phyloP scores from a whole-genome alignment of 2,329 filamentous ascomycete species.

The Epichloe typhina region DNA sequence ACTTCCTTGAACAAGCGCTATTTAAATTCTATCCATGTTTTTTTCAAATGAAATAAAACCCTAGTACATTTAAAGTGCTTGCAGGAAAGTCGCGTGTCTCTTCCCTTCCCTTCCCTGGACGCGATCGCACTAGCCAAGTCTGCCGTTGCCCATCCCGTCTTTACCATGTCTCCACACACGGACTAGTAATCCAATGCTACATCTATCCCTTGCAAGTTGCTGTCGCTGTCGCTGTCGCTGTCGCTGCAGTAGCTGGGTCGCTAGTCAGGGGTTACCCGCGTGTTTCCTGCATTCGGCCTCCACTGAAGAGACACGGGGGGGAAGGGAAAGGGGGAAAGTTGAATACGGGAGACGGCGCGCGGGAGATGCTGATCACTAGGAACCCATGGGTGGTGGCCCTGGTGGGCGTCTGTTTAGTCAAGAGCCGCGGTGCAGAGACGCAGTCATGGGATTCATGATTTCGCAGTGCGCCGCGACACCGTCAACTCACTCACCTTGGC shows the following conservation, averaged over 20 bases:
- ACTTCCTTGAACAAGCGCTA: too few species aligned
- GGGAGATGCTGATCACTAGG: too few species aligned
- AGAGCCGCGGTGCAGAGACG: neutral
- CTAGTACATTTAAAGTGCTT: too few species aligned
- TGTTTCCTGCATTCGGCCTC: neutral
- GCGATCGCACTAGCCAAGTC: neutral
- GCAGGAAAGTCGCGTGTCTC: too few species aligned
- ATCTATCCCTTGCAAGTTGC: neutral
- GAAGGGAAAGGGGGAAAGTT: neutral
- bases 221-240: neutral
- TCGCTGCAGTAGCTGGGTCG: neutral
- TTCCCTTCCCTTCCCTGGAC: neutral
- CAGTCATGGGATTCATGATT: too few species aligned
- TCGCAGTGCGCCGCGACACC: too few species aligned
- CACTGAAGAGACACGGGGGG: neutral
- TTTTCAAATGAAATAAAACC: too few species aligned
- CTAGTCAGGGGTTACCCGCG: conserved; percentile 1
- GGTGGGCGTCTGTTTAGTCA: neutral
- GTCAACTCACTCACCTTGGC: too few species aligned
- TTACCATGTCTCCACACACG: neutral
- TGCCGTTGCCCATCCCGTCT: neutral
- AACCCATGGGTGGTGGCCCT: too few species aligned
- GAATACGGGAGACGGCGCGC: neutral
- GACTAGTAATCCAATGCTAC: neutral
- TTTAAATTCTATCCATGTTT: too few species aligned